Conservation (phyloP, 2,329 filamentous ascomycete genomes). For the Keithomyces neogunnii region DNA sequence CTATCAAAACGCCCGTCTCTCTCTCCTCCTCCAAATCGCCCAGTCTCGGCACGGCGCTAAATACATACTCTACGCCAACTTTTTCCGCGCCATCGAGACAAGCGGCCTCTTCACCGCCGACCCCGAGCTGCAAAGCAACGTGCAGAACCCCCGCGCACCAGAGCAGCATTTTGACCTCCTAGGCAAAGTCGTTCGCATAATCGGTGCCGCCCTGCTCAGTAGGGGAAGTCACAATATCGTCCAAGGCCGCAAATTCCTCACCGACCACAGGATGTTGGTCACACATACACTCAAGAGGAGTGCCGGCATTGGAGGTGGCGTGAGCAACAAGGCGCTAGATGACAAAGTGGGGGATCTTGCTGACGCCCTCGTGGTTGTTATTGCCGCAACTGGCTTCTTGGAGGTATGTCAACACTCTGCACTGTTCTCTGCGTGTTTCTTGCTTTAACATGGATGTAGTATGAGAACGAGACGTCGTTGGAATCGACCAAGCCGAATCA, state of each 20-base stretch:
- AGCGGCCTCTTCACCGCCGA: conserved; percentile 85
- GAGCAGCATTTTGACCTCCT: conserved; percentile 79
- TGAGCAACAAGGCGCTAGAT: conserved; percentile 35
- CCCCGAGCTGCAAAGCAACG: conserved; percentile 80
- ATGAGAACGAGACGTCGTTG: conserved; percentile 30
- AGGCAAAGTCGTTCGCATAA: conserved; percentile 68
- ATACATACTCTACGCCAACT: conserved; percentile 78
- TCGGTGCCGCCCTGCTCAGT: conserved; percentile 73
- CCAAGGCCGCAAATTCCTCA: conserved; percentile 72
- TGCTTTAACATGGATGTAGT: conserved; percentile 20
- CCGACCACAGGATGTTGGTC: conserved; percentile 74
- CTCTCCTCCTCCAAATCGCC: conserved; percentile 74
- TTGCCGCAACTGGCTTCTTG: conserved; percentile 74
- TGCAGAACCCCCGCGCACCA: conserved; percentile 60
- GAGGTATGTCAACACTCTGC: conserved; percentile 52
- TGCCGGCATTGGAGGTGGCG: conserved; percentile 59
- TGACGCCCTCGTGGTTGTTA: conserved; percentile 75
- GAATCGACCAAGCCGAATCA: conserved; percentile 24
- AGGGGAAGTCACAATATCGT: conserved; percentile 75
- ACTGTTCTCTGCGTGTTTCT: background rate
- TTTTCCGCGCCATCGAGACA: conserved; percentile 72
- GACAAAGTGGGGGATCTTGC: conserved; percentile 67
- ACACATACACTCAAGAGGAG: conserved; percentile 85
- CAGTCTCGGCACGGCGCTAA: conserved; percentile 79
- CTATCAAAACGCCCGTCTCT: conserved; percentile 63